phyloP scores from a whole-genome alignment of 371 early-diverging fungal genomes.

The Zopfochytrium polystomum region DNA sequence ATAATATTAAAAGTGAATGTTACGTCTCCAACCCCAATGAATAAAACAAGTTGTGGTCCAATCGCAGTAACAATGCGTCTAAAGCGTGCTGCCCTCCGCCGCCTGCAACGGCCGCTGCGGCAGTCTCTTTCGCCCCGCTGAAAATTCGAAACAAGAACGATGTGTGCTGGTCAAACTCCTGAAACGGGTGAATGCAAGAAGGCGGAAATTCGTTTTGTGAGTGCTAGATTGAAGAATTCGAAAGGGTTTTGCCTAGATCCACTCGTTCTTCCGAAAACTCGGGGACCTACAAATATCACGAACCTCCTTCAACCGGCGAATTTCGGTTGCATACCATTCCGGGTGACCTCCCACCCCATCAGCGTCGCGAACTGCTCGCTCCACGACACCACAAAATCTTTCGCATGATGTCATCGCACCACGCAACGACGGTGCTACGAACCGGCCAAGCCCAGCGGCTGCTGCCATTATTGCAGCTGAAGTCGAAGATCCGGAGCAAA shows the following conservation, averaged over 20 bases:
- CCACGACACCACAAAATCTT: conserved; percentile 42
- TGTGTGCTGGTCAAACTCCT: conserved; percentile 55
- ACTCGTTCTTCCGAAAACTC: not conserved
- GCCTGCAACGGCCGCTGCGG: conserved; percentile 36
- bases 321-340: conserved; percentile 27
- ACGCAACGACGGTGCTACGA: conserved; percentile 36
- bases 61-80: conserved; percentile 59
- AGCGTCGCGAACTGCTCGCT: not conserved
- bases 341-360: conserved; percentile 4
- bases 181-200: too few species aligned
- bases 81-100: conserved; percentile 26
- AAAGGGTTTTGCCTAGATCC: conserved; percentile 6
- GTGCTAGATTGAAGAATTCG: conserved; percentile 1
- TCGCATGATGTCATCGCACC: conserved; percentile 42
- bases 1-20: too few species aligned
- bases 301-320: conserved; percentile 3
- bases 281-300: not conserved
- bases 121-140: conserved; percentile 43
- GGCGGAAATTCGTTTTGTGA: too few species aligned
- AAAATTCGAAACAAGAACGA: conserved; percentile 55
- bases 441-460: too few species aligned
- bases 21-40: too few species aligned
- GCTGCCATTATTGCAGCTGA: not conserved
- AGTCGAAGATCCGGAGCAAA: not conserved
- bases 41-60: conserved; percentile 58